Evolutionary conservation across 352 stramenopile species (phyloP), one percentile per base, ranked within the genome.

Genomic region (Phytophthora brassicae): DNA sequence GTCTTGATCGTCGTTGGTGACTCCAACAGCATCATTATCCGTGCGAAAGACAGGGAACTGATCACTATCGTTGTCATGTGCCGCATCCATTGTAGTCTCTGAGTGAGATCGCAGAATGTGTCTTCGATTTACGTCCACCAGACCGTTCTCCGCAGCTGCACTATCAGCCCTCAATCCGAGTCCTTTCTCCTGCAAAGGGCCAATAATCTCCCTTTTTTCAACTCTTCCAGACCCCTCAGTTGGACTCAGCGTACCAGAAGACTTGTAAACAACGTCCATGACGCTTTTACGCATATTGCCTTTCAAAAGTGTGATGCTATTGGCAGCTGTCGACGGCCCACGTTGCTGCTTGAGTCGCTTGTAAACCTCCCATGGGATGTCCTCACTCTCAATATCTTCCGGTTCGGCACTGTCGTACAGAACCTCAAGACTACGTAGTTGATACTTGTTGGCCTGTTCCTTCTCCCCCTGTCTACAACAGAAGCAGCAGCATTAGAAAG

Each of bases 311-410:
- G 78, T 82, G 60, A 89, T 64, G 54, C 77, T 87, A 55, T 89
- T 88, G 24, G 48, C 62, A 4, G 79, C 78, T 2, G 73, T 86
- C 11, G 79, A 88, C 23, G 79, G 75, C 0, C 74, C 78, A n/a
- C 72, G 79, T 62, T 88, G 79, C 56, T 83, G 74, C 51, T 86
- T 86, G 19, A 89, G 70, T 13, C 81, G 79, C 75, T 89, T 90
- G 66, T 80, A 92, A n/a, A 86, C 77, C 46, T 90, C 83, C 83
- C 83, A 92, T 31, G 83, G 77, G 20, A 89, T 75, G 49, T 90
- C 83, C 59, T 92, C 79, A 46, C 79, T 87, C 58, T 90, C 80
- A n/a, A 82, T 79, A 43, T 90, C 79, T 41, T 89, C 83, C 2
- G 74, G 73, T 48, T 90, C 81, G 3, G 71, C 56, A 47, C 76